Conservation (phyloP, 805 yeast species). For the Schizosaccharomyces osmophilus region DNA sequence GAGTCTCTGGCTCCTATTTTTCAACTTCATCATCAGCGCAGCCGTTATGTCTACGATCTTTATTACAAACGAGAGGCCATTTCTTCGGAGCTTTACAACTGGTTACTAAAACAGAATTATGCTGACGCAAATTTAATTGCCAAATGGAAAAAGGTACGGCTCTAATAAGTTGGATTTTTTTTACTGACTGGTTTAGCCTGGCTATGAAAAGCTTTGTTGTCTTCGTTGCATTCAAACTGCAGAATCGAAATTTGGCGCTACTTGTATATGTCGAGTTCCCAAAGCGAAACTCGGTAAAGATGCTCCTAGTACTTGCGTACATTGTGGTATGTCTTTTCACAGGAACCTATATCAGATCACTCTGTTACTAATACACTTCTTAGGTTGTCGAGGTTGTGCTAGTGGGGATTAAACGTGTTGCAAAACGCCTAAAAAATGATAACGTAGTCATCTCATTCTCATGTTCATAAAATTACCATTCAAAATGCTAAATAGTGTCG, state of each 20-base stretch:
- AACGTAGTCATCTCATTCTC: too few relatives aligned
- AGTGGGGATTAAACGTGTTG: not conserved
- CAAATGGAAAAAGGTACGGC: conserved; percentile 23
- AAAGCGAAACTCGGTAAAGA: conserved; percentile 18
- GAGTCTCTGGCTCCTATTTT: not conserved
- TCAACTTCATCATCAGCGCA: conserved; percentile 43
- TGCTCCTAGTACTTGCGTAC: not conserved
- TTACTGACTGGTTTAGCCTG: conserved; percentile 23
- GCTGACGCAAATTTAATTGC: conserved; percentile 54
- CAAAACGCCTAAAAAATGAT: too few relatives aligned
- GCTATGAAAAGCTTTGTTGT: conserved; percentile 73
- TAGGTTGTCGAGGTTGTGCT: conserved; percentile 3
- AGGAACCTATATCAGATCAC: too few relatives aligned
- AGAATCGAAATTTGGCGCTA: conserved; percentile 38
- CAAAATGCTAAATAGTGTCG: too few relatives aligned
- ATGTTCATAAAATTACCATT: too few relatives aligned
- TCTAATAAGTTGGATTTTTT: not conserved
- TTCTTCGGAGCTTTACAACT: conserved; percentile 41
- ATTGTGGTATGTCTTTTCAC: not conserved
- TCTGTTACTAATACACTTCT: not conserved
- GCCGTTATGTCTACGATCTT: conserved; percentile 50
- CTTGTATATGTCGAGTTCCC: conserved; percentile 77
- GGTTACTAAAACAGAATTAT: conserved; percentile 41
- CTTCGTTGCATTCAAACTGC: conserved; percentile 42
- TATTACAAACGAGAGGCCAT: conserved; percentile 49